A percentile compares a stretch with the other conserved stretches of the same genome.
Evolutionary conservation across 495 filamentous ascomycete species (phyloP).

Genomic region (Penicillium chermesinum): DNA sequence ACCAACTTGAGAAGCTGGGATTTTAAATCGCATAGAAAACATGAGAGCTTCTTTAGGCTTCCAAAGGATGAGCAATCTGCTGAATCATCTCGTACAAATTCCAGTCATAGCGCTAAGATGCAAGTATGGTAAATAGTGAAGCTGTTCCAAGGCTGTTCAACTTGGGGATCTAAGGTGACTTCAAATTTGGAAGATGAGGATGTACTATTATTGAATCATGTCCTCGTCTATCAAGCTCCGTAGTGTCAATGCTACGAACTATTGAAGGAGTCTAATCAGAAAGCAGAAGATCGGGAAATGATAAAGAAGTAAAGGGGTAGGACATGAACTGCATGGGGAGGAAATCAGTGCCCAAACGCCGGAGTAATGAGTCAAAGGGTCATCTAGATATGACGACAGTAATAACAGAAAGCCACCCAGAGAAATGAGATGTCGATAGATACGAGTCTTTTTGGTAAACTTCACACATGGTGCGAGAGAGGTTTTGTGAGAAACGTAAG

Average conservation of each 20-base stretch:
- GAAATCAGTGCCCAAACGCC: neutral
- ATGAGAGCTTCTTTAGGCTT: no score
- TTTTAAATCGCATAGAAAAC: no score
- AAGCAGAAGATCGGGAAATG: no score
- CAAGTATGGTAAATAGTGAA: no score
- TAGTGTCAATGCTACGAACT: neutral
- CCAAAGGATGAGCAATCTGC: no score
- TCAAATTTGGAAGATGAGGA: neutral
- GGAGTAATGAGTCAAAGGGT: neutral
- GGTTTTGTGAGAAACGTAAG: neutral
- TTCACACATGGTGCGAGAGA: neutral
- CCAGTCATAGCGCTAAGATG: no score
- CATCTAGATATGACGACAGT: constrained; percentile 6
- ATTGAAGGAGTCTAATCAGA: neutral
- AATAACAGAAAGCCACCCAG: constrained; percentile 4
- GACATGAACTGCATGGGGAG: neutral
- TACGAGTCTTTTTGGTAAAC: constrained; percentile 8
- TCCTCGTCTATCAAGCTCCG: neutral
- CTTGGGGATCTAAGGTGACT: no score
- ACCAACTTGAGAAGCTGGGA: no score
- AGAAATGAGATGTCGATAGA: constrained; percentile 1
- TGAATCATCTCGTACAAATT: no score
- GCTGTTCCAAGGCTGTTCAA: no score
- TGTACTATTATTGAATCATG: neutral
- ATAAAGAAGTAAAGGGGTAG: neutral